phyloP scores from a whole-genome alignment of 2,329 filamentous ascomycete genomes.

The Shiraia sp. region DNA sequence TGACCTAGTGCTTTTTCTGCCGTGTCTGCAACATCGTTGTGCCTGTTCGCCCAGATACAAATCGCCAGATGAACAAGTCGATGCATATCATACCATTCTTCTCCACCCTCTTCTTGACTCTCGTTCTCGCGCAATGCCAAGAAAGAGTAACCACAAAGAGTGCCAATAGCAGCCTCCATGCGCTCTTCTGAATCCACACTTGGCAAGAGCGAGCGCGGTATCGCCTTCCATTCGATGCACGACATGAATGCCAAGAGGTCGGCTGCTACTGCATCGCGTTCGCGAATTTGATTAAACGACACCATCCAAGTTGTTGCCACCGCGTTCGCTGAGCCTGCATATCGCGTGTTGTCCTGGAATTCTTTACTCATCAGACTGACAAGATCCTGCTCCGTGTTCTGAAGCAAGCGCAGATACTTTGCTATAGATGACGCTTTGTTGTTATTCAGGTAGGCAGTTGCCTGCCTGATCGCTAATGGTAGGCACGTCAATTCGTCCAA shows the following conservation, averaged over 20 bases:
- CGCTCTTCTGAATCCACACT: constrained; percentile 6
- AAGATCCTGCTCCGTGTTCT: constrained; percentile 36
- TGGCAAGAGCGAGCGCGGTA: constrained; percentile 19
- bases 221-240: constrained; percentile 17
- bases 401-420: constrained; percentile 44
- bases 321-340: constrained; percentile 42
- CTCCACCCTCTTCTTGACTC: constrained; percentile 7
- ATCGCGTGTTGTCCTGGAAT: constrained; percentile 46
- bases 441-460: constrained; percentile 47
- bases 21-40: constrained; percentile 1
- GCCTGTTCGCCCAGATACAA: constrained; percentile 4
- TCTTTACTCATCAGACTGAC: constrained; percentile 43
- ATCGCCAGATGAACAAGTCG: constrained; percentile 10
- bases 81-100: constrained; percentile 10
- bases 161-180: constrained; percentile 24
- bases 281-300: constrained; percentile 44
- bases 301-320: constrained; percentile 50
- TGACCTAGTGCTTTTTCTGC: constrained; percentile 3
- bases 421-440: constrained; percentile 22
- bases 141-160: constrained; percentile 28
- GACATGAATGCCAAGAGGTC: constrained; percentile 42
- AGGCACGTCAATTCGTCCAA: constrained; percentile 42
- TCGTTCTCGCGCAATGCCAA: constrained; percentile 12
- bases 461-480: too few species aligned
- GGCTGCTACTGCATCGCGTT: constrained; percentile 37